Base-by-base conservation (phyloP, 1,284 basidiomycete species). In the Ceratobasidium sp. region DNA sequence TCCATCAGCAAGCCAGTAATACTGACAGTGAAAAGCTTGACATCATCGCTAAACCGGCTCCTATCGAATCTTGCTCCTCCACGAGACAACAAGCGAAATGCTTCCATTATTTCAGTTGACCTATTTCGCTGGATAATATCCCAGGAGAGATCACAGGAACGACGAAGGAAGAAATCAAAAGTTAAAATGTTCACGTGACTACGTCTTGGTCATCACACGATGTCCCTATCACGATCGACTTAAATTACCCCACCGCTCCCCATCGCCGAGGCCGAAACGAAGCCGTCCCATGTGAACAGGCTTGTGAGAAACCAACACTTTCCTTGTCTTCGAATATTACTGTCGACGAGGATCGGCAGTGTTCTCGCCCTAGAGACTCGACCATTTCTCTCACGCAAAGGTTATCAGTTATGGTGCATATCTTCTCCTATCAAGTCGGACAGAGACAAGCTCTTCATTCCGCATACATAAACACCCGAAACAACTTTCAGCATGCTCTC, bases 51-150 rank as follows among this genome's bases (percentile, higher is more conserved):
- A 84, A 95, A 97, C 44, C 90, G 87, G 40, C 87, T 88, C 85
- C 94, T 96, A 88, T 97, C 90, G 81, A 97, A 97, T 77, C 86
- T 88, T 13, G 88, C 88, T 13, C 93, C 93, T 64, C 93, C 94
- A 23, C 93, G 88, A 54, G 94, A 94, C 23, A 96, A 88, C 33
- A 95, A 84, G 81, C 91, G 92, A 83, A 96, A 96, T 28, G 93
- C 89, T 80, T 93, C 92, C 91, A 76, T 76, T 33, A 10, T 20
- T 15, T 17, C 4, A 62, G 3, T 3, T 13, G 33, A 42, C 44
- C 61, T 5, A 3, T 40, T 33, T 20, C n/a, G n/a, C n/a, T n/a
- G n/a, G n/a, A n/a, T 10, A 42, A 64, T 40, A 17, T n/a, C 13
- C n/a, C 12, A 44, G 61, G 38, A 7, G 3, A 68, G 38, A n/a